Evolutionary conservation across 1,284 basidiomycete genomes (phyloP).

Genomic region (Microbotryum intermedium): DNA sequence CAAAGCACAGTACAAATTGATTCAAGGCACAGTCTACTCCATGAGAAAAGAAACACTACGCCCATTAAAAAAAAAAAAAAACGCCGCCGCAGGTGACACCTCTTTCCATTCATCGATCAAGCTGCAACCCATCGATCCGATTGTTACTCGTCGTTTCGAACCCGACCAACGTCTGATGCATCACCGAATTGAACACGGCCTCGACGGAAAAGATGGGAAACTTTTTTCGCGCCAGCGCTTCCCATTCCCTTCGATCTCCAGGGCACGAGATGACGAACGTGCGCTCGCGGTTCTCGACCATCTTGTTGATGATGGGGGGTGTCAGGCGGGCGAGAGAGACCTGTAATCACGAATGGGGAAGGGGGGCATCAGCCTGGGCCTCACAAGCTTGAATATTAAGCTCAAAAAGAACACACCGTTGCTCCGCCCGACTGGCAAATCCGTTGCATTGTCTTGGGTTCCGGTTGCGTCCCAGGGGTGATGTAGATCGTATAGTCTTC

Average conservation of each 20-base stretch:
- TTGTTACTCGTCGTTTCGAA: too few relatives aligned
- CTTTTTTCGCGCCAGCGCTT: constrained; percentile 7
- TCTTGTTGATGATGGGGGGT: constrained; percentile 2
- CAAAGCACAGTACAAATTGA: too few relatives aligned
- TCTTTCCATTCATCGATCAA: too few relatives aligned
- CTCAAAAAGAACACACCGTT: constrained; percentile 1
- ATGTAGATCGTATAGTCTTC: constrained; percentile 60
- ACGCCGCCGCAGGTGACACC: too few relatives aligned
- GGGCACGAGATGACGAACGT: constrained; percentile 10
- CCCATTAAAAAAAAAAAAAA: too few relatives aligned
- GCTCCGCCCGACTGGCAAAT: constrained; percentile 19
- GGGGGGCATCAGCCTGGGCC: not conserved
- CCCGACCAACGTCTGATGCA: constrained; percentile 5
- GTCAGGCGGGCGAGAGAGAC: constrained; percentile 7
- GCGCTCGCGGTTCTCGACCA: not conserved
- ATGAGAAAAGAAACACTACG: too few relatives aligned
- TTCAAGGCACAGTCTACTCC: too few relatives aligned
- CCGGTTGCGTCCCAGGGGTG: constrained; percentile 40
- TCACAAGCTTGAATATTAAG: too few relatives aligned
- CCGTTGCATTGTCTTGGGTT: not conserved
- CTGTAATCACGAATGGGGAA: not conserved
- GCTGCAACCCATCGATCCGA: too few relatives aligned
- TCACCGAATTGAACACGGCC: constrained; percentile 15
- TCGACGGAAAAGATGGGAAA: constrained; percentile 21
- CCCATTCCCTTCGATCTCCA: constrained; percentile 21